Evolutionary conservation across 176 grass and related monocot genomes (phyloP), one percentile per base, ranked within the genome.

Genomic region (Carex pumila): DNA sequence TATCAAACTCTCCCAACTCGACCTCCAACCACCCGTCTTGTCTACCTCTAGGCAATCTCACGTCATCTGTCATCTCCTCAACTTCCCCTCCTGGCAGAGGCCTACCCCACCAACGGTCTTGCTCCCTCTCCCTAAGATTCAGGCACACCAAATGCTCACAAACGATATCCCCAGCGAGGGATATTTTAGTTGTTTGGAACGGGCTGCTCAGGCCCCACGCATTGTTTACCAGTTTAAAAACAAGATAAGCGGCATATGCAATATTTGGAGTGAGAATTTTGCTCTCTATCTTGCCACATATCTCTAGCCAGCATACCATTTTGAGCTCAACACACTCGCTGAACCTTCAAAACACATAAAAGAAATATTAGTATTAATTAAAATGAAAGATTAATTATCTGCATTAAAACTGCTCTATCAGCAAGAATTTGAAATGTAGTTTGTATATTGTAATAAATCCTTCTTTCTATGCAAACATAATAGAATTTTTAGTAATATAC

Each of bases 251-350:
- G 0, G 74, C 80, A 11, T 92, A 94, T 1, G 31, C 77, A 29
- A 84, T 83, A 43, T 80, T 58, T 1, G 4, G 56, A n/a, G 90
- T 85, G 41, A 97, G 91, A 71, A 83, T 84, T 32, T 47, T 89
- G 79, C 60, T 94, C 1, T 85, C 15, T 1, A 97, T 94, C 62
- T 45, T 87, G 13, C 89, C 90, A 60, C 15, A 29, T 30, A 97
- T 80, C 17, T 94, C 92, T 17, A 94, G 49, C 94, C 88, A 91
- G 83, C 90, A 94, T 30, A 97, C 92, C 5, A 1, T 0, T 3
- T 56, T 0, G 4, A 97, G 92, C 6, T 10, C 3, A 1, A 85
- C 88, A 14, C 56, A 83, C 65, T 92, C 84, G 0, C 58, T 32
- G 66, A 92, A 86, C 61, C 90, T 92, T 68, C 43, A 0, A 65